Evolutionary conservation across 192 early-diverging fungal genomes (phyloP), one percentile per base, ranked within the genome.

Genomic region (Gaertneriomyces semiglobifer): DNA sequence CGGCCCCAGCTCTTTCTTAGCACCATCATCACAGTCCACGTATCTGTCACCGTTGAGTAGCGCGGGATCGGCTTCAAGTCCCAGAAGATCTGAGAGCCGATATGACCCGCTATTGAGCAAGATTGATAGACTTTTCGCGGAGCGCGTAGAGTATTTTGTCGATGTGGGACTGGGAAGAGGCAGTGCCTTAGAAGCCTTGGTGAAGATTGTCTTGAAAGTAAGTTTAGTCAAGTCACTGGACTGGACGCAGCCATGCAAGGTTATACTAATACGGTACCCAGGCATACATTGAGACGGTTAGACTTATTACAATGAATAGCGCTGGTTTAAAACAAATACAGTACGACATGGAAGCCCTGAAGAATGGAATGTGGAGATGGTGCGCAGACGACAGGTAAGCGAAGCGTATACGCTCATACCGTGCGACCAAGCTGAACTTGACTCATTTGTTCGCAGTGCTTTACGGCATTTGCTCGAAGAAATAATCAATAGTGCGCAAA

Each of bases 51-150:
- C 25, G 25, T 33, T 33, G 25, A 33, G 25, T 33, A 33, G 2
- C 25, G 25, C 25, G 25, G 25, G 25, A 33, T 33, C 25, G 25
- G 25, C 25, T 33, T 33, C 25, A 33, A 33, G 25, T 33, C 25
- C 25, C 25, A 33, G 25, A 33, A 33, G 25, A 33, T 1, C 25
- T 33, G 25, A 33, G 25, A 33, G 25, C 25, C 25, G 25, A 73
- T 76, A 80, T 71, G 75, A 81, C 66, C 60, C 77, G 19, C 45
- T 85, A 58, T 55, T 88, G 62, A 83, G 67, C 42, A 80, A 85
- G 55, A 90, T 92, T 66, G 85, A 86, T 62, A 82, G 81, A 40
- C 75, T 92, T 16, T 92, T 92, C 68, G 75, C 82, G 12, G 90
- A 90, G 19, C 75, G 81, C 3, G 75, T 88, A 10, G 87, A 84